Conservation (phyloP, 805 yeast genomes). For the Saturnispora sanitii region DNA sequence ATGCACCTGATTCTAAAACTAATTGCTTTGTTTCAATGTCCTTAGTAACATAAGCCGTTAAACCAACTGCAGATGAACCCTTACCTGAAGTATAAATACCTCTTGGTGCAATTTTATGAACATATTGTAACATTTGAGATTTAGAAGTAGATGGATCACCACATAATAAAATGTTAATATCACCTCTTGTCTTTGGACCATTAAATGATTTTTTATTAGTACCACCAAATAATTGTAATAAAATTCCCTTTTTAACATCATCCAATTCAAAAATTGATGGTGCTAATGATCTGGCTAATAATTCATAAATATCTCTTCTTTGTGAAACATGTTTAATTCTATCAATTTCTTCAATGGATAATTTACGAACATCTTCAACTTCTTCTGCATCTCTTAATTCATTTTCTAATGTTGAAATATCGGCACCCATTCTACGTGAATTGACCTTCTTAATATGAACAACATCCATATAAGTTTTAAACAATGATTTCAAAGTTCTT, state of each 20-base stretch:
- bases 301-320: conserved; percentile 75
- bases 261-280: conserved; percentile 96
- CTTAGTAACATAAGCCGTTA: conserved; percentile 92
- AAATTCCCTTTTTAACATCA: conserved; percentile 91
- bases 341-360: conserved; percentile 60
- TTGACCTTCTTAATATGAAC: conserved; percentile 87
- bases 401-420: conserved; percentile 57
- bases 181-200: conserved; percentile 96
- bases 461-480: conserved; percentile 89
- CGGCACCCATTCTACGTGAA: conserved; percentile 70
- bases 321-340: conserved; percentile 50
- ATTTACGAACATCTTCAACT: conserved; percentile 63
- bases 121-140: conserved; percentile 88
- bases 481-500: conserved; percentile 71
- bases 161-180: conserved; percentile 79
- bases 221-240: conserved; percentile 92
- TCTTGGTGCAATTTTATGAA: conserved; percentile 95
- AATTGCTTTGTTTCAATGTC: conserved; percentile 90
- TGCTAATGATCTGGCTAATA: conserved; percentile 83
- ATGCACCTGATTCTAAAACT: conserved; percentile 92
- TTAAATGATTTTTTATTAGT: conserved; percentile 78
- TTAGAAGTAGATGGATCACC: conserved; percentile 99
- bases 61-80: conserved; percentile 98
- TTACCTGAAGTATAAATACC: conserved; percentile 98
- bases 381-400: conserved; percentile 53